Evolutionary conservation across 2,329 filamentous ascomycete genomes (phyloP), one percentile per base, ranked within the genome.

Genomic region (Colletotrichum navitas): DNA sequence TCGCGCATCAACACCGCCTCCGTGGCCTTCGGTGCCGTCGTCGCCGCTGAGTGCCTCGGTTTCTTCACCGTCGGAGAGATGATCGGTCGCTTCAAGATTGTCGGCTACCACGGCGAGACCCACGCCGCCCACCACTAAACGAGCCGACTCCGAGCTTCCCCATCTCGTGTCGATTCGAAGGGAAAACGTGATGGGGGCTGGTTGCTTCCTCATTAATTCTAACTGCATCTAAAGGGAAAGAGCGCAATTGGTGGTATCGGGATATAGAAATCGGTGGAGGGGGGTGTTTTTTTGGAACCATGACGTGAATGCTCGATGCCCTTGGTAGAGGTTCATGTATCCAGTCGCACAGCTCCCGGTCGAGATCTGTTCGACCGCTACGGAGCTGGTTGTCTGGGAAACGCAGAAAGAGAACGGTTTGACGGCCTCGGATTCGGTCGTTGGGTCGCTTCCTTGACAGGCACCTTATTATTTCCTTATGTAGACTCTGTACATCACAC

Each of bases 21-120:
- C 83, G 81, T 95, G 77, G 88, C 89, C 66, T 84, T 92, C 65
- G 92, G 88, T 72, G 93, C 93, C 77, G 93, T 99, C 72, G 86
- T 98, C 74, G 84, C 88, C 59, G 95, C 95, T 68, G 95, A 99
- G 86, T 89, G 94, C 62, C 85, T 99, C 76, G 96, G 96, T 73
- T 99, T 99, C 90, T 99, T 98, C 89, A 97, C 95, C 73, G 90
- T 98, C 66, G 96, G 96, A 75, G 95, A 98, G 89, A 98, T 99
- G 83, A 91, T 99, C 79, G 96, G 96, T 79, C 90, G 95, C 80
- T 90, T 96, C 86, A 98, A 99, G 92, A 83, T 99, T 77, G 88
- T 99, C 77, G 96, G 96, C 75, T 99, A 99, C 89, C 89, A 89
- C 83, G 93, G 93, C 80, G 90, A 93, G 81, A 80, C 81, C 75